A percentile compares a stretch with the other conserved stretches of the same genome.
Conservation (phyloP, 2,329 filamentous ascomycete species). For the Colletotrichum australisinense region DNA sequence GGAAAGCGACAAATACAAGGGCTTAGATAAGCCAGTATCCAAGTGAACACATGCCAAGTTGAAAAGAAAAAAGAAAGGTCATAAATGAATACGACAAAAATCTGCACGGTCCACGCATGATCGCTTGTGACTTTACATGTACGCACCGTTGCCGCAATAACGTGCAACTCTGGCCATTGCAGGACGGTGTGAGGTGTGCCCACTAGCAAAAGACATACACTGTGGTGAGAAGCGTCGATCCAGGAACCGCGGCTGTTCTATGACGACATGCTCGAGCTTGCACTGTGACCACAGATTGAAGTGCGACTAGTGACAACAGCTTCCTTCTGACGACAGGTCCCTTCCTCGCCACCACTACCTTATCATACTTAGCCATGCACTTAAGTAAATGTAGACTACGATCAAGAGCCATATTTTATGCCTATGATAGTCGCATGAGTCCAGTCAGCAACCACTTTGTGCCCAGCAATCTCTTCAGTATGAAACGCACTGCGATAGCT, state of each 20-base stretch:
- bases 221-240: background rate
- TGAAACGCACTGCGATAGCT: constrained; percentile 21
- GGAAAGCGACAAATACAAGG: too few relatives aligned
- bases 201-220: background rate
- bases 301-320: background rate
- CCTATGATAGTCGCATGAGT: too few relatives aligned
- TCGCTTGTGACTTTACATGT: background rate
- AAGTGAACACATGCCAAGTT: too few relatives aligned
- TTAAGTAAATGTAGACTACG: background rate
- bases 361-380: background rate
- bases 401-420: background rate
- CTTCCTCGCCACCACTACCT: background rate
- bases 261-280: constrained; percentile 2
- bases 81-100: too few relatives aligned
- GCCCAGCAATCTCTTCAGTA: background rate
- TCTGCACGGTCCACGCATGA: too few relatives aligned
- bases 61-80: too few relatives aligned
- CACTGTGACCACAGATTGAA: background rate
- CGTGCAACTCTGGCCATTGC: background rate
- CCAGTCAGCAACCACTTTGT: background rate
- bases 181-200: background rate
- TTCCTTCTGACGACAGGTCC: background rate
- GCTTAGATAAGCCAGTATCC: too few relatives aligned
- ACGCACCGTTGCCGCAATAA: background rate
- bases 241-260: background rate